A percentile compares a stretch with the other conserved stretches of the same genome.
phyloP scores from a whole-genome alignment of 2,329 filamentous ascomycete genomes.

The Trichoderma sp. region DNA sequence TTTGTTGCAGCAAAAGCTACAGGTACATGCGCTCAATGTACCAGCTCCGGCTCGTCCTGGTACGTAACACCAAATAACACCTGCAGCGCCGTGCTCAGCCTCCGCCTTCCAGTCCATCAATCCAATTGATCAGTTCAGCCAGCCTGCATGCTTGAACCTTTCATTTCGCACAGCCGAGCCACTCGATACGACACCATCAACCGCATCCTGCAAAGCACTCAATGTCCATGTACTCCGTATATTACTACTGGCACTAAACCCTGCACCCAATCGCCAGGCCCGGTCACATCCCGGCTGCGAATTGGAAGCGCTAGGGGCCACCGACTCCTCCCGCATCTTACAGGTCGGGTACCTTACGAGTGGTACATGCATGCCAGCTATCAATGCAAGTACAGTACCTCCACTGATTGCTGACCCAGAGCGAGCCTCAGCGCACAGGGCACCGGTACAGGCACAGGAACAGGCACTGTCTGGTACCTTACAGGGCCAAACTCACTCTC shows the following conservation, averaged over 20 bases:
- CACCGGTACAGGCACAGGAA: not conserved
- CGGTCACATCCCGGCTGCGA: slow-evolving; percentile 2
- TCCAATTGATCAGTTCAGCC: not conserved
- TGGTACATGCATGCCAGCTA: not conserved
- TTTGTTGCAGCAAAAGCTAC: not conserved
- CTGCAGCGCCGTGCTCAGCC: not conserved
- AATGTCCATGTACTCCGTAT: not conserved
- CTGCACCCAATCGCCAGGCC: not conserved
- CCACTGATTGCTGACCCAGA: not conserved
- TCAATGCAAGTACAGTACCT: not conserved
- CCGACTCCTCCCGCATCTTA: slow-evolving; percentile 7
- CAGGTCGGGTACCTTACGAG: not conserved
- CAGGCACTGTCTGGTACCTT: not conserved
- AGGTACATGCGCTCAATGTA: not conserved
- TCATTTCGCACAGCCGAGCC: slow-evolving; percentile 20
- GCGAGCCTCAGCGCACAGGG: slow-evolving; percentile 7
- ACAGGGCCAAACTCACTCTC: not conserved
- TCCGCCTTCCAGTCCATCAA: not conserved
- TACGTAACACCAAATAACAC: not conserved
- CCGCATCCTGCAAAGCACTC: not conserved
- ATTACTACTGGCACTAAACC: not conserved
- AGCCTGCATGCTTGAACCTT: not conserved
- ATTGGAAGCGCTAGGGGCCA: not conserved
- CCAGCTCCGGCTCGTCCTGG: not conserved
- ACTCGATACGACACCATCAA: not conserved